Percentiles rank a stretch among this genome's conserved stretches.
These are phyloP conservation scores for Kwoniella europaea DNA, from an alignment of 768 basidiomycete species.

Conservation along the genomic window DNA sequence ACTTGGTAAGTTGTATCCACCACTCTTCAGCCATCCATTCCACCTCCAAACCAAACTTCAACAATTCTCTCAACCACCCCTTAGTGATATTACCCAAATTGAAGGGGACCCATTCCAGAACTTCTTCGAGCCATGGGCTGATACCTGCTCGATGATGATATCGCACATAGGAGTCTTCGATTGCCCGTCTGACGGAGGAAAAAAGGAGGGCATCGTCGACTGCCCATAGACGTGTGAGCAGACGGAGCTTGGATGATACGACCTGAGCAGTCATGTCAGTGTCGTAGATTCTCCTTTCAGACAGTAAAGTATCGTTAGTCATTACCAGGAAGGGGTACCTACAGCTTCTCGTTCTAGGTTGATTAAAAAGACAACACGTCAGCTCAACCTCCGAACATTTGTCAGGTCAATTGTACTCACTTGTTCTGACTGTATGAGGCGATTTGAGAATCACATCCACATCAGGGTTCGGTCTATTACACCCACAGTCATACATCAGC, in stretches of 20 bases:
- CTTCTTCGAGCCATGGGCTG: conserved; percentile 25
- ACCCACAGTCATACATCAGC: neutral
- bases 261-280: neutral
- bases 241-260: neutral
- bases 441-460: neutral
- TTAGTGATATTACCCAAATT: conserved; percentile 16
- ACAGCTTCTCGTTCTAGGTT: conserved; percentile 8
- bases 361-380: neutral
- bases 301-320: neutral
- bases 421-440: neutral
- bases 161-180: conserved; percentile 46
- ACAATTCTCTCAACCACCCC: conserved; percentile 30
- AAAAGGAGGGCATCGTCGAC: conserved; percentile 52
- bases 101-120: conserved; percentile 31
- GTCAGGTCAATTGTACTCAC: neutral
- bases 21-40: conserved; percentile 4
- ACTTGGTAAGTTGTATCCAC: neutral
- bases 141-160: conserved; percentile 41
- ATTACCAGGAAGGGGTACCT: neutral
- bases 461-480: neutral
- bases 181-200: conserved; percentile 42
- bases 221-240: conserved; percentile 30
- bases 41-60: conserved; percentile 21
- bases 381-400: neutral
- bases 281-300: neutral